These are phyloP conservation scores for Echinosophora koreensis DNA, from an alignment of 306 rosid genomes.

Conservation along the genomic window DNA sequence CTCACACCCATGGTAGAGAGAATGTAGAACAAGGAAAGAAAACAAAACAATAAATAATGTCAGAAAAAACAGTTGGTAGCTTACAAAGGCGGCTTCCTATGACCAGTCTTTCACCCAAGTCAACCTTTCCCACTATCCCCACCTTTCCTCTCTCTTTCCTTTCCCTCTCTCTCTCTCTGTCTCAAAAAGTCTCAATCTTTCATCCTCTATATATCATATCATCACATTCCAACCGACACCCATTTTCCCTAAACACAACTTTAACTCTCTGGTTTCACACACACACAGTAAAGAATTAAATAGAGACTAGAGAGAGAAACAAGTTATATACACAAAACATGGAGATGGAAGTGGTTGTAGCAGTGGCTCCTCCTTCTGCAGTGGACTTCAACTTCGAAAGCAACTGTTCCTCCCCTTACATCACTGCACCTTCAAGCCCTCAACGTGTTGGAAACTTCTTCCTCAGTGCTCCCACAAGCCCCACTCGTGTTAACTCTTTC, in stretches of 20 bases:
- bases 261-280: neutral
- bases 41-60: constrained; percentile 16
- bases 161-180: neutral
- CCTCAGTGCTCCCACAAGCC: constrained; percentile 93
- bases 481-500: constrained; percentile 61
- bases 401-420: constrained; percentile 80
- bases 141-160: constrained; percentile 37
- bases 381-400: constrained; percentile 82
- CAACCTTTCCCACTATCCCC: constrained; percentile 37
- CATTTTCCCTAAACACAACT: constrained; percentile 29
- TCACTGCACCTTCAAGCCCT: constrained; percentile 94
- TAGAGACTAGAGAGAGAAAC: neutral
- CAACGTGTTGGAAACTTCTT: constrained; percentile 68
- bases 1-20: neutral
- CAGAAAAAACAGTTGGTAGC: constrained; percentile 27
- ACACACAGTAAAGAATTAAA: neutral
- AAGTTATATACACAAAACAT: neutral
- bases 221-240: constrained; percentile 42
- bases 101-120: constrained; percentile 25
- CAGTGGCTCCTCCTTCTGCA: constrained; percentile 37
- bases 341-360: constrained; percentile 54
- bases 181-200: neutral
- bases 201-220: constrained; percentile 43
- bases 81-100: constrained; percentile 49
- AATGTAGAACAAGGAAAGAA: neutral